Conservation (phyloP, 2,329 filamentous ascomycete genomes). For the Aspergillus persii region DNA sequence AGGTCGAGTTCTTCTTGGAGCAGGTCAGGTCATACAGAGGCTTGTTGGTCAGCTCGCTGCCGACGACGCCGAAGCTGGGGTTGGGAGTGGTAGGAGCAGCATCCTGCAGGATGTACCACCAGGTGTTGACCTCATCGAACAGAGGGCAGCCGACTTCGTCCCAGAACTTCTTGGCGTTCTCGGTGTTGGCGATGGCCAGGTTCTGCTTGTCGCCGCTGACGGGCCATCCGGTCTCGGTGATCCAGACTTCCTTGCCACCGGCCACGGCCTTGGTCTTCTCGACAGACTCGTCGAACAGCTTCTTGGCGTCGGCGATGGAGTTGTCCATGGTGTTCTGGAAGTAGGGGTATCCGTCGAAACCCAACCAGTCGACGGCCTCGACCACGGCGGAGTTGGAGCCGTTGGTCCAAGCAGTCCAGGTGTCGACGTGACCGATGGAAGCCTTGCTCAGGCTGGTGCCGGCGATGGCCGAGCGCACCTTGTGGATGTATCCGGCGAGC, state of each 20-base stretch:
- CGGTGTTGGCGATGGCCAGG: conserved; percentile 59
- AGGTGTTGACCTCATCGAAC: conserved; percentile 41
- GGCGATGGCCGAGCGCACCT: conserved; percentile 63
- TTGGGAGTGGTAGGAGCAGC: conserved; percentile 25
- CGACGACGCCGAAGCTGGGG: conserved; percentile 42
- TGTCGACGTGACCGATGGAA: conserved; percentile 81
- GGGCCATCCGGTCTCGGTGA: conserved; percentile 88
- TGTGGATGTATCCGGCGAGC: conserved; percentile 67
- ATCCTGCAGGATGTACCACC: conserved; percentile 46
- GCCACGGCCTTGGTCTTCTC: conserved; percentile 58
- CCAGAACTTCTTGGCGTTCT: conserved; percentile 80
- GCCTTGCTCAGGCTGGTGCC: conserved; percentile 55
- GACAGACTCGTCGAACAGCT: conserved; percentile 68
- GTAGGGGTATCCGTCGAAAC: conserved; percentile 82
- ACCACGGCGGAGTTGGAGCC: conserved; percentile 68
- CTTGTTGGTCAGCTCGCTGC: conserved; percentile 32
- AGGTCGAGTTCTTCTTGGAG: conserved; percentile 19
- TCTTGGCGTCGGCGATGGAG: conserved; percentile 61
- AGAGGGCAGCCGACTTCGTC: conserved; percentile 69
- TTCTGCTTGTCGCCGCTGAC: conserved; percentile 65
- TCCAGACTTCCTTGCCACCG: conserved; percentile 71
- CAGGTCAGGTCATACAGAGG: conserved; percentile 41
- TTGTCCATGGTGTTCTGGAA: conserved; percentile 71
- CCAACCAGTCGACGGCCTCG: conserved; percentile 71
- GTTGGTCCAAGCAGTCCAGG: conserved; percentile 79